A percentile compares a stretch with the other conserved stretches of the same genome.
Evolutionary conservation across 257 asterid species (phyloP).

Genomic region (Voacanga thouarsii): DNA sequence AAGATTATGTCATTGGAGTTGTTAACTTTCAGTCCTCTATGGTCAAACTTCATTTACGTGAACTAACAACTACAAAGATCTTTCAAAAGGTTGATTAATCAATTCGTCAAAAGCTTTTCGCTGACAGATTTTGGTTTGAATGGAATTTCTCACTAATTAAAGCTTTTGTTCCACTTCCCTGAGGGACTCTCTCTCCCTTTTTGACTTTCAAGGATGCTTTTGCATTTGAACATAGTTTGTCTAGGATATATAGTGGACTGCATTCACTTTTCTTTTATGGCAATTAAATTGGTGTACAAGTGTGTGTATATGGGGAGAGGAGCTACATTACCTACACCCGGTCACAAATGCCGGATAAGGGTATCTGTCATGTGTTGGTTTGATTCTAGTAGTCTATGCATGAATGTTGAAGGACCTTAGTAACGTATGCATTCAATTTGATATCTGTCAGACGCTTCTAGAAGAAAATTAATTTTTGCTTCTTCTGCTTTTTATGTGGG

Average conservation of each 20-base stretch:
- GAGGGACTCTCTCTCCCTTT: background rate
- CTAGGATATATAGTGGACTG: background rate
- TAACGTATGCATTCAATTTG: background rate
- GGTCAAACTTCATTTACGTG: background rate
- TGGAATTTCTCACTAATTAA: background rate
- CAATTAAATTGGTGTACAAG: background rate
- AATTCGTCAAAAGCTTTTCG: background rate
- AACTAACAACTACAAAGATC: background rate
- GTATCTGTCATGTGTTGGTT: background rate
- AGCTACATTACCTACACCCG: background rate
- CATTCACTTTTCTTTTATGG: background rate
- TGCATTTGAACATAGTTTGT: background rate
- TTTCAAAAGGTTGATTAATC: background rate
- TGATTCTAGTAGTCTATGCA: background rate
- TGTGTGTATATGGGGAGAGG: background rate
- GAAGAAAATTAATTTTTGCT: background rate
- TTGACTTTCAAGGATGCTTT: background rate
- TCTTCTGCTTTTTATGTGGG: background rate
- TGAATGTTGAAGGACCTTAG: background rate
- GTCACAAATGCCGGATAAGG: background rate
- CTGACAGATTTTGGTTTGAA: background rate
- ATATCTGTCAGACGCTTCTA: background rate
- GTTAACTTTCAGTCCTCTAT: background rate
- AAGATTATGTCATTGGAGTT: background rate
- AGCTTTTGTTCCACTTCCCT: background rate